Conservation (phyloP, 495 filamentous ascomycete genomes). For the Aspergillus cristatus region DNA sequence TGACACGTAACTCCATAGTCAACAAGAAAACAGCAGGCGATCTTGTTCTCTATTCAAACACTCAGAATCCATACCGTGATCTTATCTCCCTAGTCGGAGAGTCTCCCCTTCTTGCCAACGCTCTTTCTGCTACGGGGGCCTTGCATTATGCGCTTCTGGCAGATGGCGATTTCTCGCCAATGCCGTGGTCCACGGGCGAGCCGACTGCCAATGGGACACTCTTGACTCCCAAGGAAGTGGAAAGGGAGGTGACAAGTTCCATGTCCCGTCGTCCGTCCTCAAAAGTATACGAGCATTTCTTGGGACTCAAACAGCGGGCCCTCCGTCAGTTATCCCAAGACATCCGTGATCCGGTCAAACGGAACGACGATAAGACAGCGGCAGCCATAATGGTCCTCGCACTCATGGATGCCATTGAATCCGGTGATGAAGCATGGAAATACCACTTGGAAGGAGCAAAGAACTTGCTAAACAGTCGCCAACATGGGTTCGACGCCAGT, state of each 20-base stretch:
- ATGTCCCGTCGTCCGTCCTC: constrained; percentile 20
- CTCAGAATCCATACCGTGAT: constrained; percentile 33
- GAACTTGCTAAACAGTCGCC: constrained; percentile 26
- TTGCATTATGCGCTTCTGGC: constrained; percentile 32
- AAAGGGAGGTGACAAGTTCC: constrained; percentile 20
- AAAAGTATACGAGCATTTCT: constrained; percentile 32
- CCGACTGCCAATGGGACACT: constrained; percentile 7
- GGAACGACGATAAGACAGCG: constrained; percentile 32
- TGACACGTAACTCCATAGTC: constrained; percentile 15
- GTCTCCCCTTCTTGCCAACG: constrained; percentile 30
- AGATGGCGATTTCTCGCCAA: constrained; percentile 24
- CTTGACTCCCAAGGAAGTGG: constrained; percentile 19
- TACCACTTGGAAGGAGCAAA: constrained; percentile 41
- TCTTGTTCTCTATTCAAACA: constrained; percentile 31
- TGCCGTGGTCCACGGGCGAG: constrained; percentile 29
- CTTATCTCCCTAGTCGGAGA: constrained; percentile 29
- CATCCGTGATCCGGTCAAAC: constrained; percentile 23
- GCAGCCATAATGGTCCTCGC: constrained; percentile 36
- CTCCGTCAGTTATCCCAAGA: constrained; percentile 32
- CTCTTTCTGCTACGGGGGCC: constrained; percentile 32
- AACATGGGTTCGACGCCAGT: constrained; percentile 7
- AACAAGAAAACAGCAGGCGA: constrained; percentile 25
- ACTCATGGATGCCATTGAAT: constrained; percentile 36
- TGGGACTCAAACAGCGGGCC: constrained; percentile 35
- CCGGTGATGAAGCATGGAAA: constrained; percentile 38